Evolutionary conservation across 176 grass and related monocot genomes (phyloP).

Genomic region (Musa acuminata): DNA sequence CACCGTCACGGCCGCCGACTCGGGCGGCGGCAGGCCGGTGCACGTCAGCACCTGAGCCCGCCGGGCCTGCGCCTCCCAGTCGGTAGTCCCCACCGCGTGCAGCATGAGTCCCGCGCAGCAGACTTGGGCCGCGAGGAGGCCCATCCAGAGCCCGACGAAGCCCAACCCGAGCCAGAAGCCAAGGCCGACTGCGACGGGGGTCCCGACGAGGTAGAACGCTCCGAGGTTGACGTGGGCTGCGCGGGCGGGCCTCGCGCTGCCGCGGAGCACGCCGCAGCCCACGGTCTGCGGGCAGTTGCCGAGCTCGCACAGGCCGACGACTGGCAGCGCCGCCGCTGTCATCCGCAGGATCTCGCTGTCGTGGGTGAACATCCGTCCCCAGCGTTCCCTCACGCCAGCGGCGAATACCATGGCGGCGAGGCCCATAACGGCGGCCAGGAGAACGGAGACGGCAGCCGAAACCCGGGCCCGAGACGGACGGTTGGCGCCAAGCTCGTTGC

Average conservation of each 20-base stretch:
- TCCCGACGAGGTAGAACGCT: constrained; percentile 12
- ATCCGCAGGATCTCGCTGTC: neutral
- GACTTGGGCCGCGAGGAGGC: constrained; percentile 11
- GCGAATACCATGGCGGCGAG: neutral
- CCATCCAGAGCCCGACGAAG: constrained; percentile 14
- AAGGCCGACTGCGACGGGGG: constrained; percentile 4
- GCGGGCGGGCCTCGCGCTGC: neutral
- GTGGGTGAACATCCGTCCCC: constrained; percentile 6
- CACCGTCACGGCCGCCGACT: neutral
- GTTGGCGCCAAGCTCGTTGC: constrained; percentile 10
- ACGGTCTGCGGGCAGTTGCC: constrained; percentile 11
- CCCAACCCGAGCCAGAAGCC: neutral
- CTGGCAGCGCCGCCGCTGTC: neutral
- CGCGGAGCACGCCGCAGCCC: constrained; percentile 1
- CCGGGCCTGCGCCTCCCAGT: constrained; percentile 4
- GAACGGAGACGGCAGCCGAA: neutral
- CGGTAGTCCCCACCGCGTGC: neutral
- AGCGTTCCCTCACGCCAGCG: neutral
- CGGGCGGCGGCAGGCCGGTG: neutral
- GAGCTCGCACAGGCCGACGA: constrained; percentile 8
- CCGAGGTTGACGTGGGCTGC: constrained; percentile 3
- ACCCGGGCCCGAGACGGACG: neutral
- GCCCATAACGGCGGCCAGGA: neutral
- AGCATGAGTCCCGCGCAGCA: constrained; percentile 8
- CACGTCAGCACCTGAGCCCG: constrained; percentile 4